These are phyloP conservation scores for Mycena haematopus DNA, from an alignment of 768 basidiomycete species.

Conservation along the genomic window DNA sequence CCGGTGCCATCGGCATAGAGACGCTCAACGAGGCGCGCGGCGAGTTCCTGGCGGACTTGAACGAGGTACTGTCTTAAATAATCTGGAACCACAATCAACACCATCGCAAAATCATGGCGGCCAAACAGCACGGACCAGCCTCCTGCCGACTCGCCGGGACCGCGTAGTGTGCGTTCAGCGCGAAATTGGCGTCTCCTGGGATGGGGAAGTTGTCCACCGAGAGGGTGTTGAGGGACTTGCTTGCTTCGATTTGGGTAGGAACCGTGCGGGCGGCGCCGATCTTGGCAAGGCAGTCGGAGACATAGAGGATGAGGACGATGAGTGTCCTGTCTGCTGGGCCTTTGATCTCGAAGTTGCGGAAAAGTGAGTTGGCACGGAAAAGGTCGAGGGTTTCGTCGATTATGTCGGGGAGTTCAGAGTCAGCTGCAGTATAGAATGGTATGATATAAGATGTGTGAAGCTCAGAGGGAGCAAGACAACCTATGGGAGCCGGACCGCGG, in stretches of 20 bases:
- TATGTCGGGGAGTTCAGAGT: conserved; percentile 82
- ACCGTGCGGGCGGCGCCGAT: conserved; percentile 74
- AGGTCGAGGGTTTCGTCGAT: conserved; percentile 96
- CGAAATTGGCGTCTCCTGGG: conserved; percentile 95
- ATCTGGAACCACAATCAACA: conserved; percentile 53
- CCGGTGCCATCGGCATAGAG: conserved; percentile 93
- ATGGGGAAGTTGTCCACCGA: conserved; percentile 93
- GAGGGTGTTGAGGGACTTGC: conserved; percentile 87
- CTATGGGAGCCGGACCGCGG: conserved; percentile 89
- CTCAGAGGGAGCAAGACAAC: conserved; percentile 43
- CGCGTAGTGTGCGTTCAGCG: conserved; percentile 91
- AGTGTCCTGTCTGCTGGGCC: conserved; percentile 94
- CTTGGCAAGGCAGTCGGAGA: conserved; percentile 96
- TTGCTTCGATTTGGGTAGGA: conserved; percentile 82
- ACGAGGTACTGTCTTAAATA: conserved; percentile 89
- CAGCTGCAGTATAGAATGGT: conserved; percentile 55
- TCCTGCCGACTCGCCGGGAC: conserved; percentile 78
- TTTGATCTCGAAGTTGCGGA: conserved; percentile 99
- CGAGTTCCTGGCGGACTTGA: conserved; percentile 93
- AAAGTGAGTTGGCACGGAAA: conserved; percentile 98
- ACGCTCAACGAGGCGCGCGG: conserved; percentile 82
- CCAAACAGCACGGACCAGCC: conserved; percentile 60
- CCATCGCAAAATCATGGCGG: not conserved
- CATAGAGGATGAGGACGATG: conserved; percentile 96
- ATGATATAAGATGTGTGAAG: not conserved